Evolutionary conservation across 495 filamentous ascomycete genomes (phyloP).

Genomic region (Aspergillus kassunensis): DNA sequence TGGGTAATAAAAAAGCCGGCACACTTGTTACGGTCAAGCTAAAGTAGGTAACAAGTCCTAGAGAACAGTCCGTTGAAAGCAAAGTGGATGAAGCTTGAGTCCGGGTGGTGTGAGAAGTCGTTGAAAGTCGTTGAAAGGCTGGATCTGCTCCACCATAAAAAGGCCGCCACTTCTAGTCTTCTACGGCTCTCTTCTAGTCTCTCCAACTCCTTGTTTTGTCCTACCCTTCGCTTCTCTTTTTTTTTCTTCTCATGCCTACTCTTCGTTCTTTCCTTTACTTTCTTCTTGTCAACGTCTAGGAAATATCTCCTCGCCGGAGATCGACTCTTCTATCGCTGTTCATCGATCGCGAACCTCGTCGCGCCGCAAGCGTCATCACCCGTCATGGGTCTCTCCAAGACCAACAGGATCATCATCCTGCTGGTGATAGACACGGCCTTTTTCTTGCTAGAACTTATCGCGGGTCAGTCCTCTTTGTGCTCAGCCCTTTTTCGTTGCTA

Average conservation of each 20-base stretch:
- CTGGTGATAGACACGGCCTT: slow-evolving; percentile 85
- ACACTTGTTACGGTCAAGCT: too few species aligned
- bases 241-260: background rate
- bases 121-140: background rate
- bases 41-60: background rate
- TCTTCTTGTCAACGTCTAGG: background rate
- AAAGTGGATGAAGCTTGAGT: background rate
- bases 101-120: background rate
- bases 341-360: slow-evolving; percentile 15
- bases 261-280: background rate
- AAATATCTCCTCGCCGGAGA: background rate
- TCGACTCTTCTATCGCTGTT: slow-evolving; percentile 1
- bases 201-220: background rate
- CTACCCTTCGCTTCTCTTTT: background rate
- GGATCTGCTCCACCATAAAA: background rate
- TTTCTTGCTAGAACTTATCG: slow-evolving; percentile 82
- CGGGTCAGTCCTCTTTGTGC: slow-evolving; percentile 47
- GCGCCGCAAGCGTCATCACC: slow-evolving; percentile 45
- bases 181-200: background rate
- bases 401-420: slow-evolving; percentile 85
- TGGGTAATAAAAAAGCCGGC: too few species aligned
- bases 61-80: background rate
- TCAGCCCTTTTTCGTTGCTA: slow-evolving; percentile 4
- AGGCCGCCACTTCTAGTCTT: background rate
- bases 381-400: slow-evolving; percentile 86